These are phyloP conservation scores for Inosperma sp. DNA, from an alignment of 768 basidiomycete genomes.

Conservation along the genomic window DNA sequence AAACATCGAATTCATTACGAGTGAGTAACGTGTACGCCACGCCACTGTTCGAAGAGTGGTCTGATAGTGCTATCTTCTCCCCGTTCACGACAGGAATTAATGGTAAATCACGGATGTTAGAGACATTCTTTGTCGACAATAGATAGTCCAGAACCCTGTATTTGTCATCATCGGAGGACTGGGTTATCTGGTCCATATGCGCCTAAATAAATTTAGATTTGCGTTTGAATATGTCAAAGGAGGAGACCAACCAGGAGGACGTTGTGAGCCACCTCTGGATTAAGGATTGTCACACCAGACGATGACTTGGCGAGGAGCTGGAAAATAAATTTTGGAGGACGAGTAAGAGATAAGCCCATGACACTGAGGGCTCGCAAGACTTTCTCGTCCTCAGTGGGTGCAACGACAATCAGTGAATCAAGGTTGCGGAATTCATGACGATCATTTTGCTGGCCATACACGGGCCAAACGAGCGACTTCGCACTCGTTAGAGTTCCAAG, in stretches of 20 bases:
- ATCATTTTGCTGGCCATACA: slow-evolving; percentile 14
- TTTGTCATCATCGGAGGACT: slow-evolving; percentile 7
- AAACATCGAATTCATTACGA: slow-evolving; percentile 24
- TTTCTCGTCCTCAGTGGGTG: slow-evolving; percentile 10
- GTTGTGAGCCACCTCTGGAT: slow-evolving; percentile 29
- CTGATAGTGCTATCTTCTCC: slow-evolving; percentile 18
- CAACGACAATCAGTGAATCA: slow-evolving; percentile 26
- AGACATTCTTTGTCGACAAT: slow-evolving; percentile 28
- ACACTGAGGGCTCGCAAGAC: slow-evolving; percentile 29
- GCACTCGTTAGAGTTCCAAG: slow-evolving; percentile 25
- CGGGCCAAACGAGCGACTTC: slow-evolving; percentile 34
- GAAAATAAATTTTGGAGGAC: slow-evolving; percentile 34
- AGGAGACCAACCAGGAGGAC: slow-evolving; percentile 28
- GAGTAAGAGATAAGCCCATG: slow-evolving; percentile 32
- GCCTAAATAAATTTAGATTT: slow-evolving; percentile 8
- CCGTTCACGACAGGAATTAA: slow-evolving; percentile 30
- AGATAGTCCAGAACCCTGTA: slow-evolving; percentile 30
- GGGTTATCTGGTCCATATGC: slow-evolving; percentile 14
- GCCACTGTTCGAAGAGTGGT: neutral
- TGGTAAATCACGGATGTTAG: slow-evolving; percentile 34
- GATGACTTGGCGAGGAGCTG: slow-evolving; percentile 20
- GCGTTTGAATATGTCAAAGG: neutral
- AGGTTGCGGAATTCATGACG: slow-evolving; percentile 12
- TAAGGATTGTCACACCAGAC: slow-evolving; percentile 14
- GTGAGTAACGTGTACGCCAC: slow-evolving; percentile 27